phyloP scores from a whole-genome alignment of 441 rosid species.

The Kokia cookei region DNA sequence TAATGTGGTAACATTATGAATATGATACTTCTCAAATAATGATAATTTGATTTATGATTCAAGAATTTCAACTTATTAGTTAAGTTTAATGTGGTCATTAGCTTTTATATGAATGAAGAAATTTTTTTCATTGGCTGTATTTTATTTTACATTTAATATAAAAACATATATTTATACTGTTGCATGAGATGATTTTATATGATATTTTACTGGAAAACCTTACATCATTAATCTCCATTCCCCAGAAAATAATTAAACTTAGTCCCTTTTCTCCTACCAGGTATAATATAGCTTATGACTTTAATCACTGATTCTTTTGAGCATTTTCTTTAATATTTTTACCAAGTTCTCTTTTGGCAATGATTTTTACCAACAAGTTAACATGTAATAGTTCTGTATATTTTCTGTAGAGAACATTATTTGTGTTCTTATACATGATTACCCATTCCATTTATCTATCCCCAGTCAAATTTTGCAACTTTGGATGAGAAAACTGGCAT shows the following conservation, averaged over 20 bases:
- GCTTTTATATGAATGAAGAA: background rate
- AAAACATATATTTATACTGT: background rate
- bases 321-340: background rate
- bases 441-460: slow-evolving; percentile 11
- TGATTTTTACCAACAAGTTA: background rate
- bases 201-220: background rate
- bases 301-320: background rate
- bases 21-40: background rate
- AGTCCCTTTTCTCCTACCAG: background rate
- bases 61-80: background rate
- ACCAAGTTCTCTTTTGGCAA: too few relatives aligned
- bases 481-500: slow-evolving; percentile 76
- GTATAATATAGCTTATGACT: background rate
- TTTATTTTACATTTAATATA: background rate
- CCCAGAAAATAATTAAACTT: background rate
- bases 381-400: background rate
- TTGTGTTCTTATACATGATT: background rate
- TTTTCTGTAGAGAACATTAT: background rate
- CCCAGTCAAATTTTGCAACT: slow-evolving; percentile 78
- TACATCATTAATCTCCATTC: background rate
- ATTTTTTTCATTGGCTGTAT: background rate
- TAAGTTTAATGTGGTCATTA: background rate
- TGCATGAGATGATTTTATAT: background rate
- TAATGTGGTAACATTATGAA: background rate
- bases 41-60: background rate